Conservation (phyloP, 176 grass and related monocot species). For the Oryza coarctata region DNA sequence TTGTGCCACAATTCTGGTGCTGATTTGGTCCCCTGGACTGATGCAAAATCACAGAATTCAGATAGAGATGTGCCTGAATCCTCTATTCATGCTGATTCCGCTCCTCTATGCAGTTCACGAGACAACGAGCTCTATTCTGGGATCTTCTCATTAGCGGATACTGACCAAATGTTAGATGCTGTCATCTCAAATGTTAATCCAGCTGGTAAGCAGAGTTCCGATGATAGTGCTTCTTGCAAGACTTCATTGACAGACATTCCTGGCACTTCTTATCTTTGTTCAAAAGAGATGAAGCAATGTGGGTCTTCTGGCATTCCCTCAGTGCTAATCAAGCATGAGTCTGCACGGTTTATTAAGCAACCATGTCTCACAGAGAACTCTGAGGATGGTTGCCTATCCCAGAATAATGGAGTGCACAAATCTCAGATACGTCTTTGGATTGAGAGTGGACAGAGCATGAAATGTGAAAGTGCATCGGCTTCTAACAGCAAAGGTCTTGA, state of each 20-base stretch:
- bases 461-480: constrained; percentile 63
- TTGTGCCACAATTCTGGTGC: constrained; percentile 36
- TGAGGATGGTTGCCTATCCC: constrained; percentile 48
- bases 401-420: constrained; percentile 59
- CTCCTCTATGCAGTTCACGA: constrained; percentile 43
- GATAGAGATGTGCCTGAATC: constrained; percentile 46
- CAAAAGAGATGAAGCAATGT: constrained; percentile 40
- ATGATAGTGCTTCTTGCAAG: constrained; percentile 62
- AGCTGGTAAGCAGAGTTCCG: constrained; percentile 49
- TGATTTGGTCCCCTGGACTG: constrained; percentile 45
- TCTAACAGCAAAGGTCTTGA: constrained; percentile 69
- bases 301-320: constrained; percentile 35
- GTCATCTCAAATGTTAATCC: constrained; percentile 67
- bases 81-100: constrained; percentile 36
- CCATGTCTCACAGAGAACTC: constrained; percentile 41
- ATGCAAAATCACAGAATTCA: constrained; percentile 37
- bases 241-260: constrained; percentile 53
- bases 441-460: constrained; percentile 55
- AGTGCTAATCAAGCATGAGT: constrained; percentile 47
- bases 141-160: constrained; percentile 54
- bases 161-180: constrained; percentile 78
- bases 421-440: constrained; percentile 75
- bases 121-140: constrained; percentile 49
- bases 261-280: constrained; percentile 42
- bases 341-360: constrained; percentile 47